Percentiles rank a stretch among this genome's conserved stretches.
Conservation (phyloP, 129 eudicot species). For the Flaveria sonorensis region DNA sequence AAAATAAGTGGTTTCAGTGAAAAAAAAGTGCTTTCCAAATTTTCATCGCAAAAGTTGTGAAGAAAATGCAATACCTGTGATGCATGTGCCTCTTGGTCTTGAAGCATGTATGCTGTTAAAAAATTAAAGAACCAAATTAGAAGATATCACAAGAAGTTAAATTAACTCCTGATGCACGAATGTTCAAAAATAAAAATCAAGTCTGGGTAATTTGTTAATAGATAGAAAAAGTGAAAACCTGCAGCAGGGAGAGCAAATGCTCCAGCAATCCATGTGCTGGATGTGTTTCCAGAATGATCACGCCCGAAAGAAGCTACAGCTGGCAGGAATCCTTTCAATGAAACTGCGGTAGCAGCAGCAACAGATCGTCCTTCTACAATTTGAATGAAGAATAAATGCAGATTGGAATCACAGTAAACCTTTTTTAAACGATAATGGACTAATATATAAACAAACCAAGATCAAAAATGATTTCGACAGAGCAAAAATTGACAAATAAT, state of each 20-base stretch:
- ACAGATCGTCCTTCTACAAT: conserved; percentile 68
- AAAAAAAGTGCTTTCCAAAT: not conserved
- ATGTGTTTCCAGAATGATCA: conserved; percentile 57
- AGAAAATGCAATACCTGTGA: conserved; percentile 54
- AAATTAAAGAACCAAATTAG: conserved; percentile 3
- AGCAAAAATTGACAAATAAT: not conserved
- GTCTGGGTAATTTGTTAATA: not conserved
- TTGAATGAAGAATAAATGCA: not conserved
- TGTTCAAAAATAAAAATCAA: not conserved
- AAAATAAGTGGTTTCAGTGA: not conserved
- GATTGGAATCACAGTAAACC: too few species aligned
- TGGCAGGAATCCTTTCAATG: conserved; percentile 56
- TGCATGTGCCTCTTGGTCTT: conserved; percentile 90
- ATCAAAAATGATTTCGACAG: not conserved
- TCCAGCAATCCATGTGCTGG: conserved; percentile 70
- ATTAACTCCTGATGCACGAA: not conserved
- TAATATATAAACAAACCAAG: not conserved
- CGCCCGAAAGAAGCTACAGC: conserved; percentile 67
- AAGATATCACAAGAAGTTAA: conserved; percentile 9
- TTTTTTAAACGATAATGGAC: not conserved
- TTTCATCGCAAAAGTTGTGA: not conserved
- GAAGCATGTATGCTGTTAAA: conserved; percentile 78
- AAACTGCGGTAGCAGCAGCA: conserved; percentile 70
- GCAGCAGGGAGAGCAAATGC: conserved; percentile 91
- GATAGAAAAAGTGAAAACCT: conserved; percentile 42